Percentiles rank a stretch among this genome's conserved stretches.
Conservation (phyloP, 1,139 yeast genomes). For the Lodderomyces elongisporus region DNA sequence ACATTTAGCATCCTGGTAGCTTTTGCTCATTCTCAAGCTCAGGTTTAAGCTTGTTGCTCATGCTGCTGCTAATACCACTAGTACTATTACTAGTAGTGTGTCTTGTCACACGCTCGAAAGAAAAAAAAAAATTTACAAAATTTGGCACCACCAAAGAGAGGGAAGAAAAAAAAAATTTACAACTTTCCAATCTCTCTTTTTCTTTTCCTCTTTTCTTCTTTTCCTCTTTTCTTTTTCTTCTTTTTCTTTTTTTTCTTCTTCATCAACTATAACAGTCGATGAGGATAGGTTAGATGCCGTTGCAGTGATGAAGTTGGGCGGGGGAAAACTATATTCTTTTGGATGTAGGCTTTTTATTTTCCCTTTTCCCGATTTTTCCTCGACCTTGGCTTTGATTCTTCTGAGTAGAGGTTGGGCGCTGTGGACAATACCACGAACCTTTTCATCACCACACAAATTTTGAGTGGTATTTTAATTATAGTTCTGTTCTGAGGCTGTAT, state of each 20-base stretch:
- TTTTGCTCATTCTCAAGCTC: too few species aligned
- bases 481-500: constrained; percentile 28
- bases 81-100: too few species aligned
- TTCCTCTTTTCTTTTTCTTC: constrained; percentile 1
- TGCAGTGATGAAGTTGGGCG: constrained; percentile 28
- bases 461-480: constrained; percentile 25
- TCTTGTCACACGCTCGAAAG: neutral
- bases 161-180: too few species aligned
- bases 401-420: constrained; percentile 20
- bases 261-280: constrained; percentile 66
- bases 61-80: too few species aligned
- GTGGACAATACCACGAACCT: constrained; percentile 28
- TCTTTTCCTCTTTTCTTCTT: constrained; percentile 4
- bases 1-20: too few species aligned
- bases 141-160: too few species aligned
- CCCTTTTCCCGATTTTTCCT: constrained; percentile 15
- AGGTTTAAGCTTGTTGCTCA: too few species aligned
- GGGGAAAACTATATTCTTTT: too few species aligned
- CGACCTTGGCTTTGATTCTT: constrained; percentile 6
- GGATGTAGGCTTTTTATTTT: constrained; percentile 6
- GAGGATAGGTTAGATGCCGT: constrained; percentile 51
- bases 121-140: constrained; percentile 12
- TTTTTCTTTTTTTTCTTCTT: constrained; percentile 17
- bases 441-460: constrained; percentile 26
- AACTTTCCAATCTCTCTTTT: too few species aligned